A percentile compares a stretch with the other conserved stretches of the same genome.
Evolutionary conservation across 371 early-diverging fungal genomes (phyloP).

Genomic region (Mucor lusitanicus): DNA sequence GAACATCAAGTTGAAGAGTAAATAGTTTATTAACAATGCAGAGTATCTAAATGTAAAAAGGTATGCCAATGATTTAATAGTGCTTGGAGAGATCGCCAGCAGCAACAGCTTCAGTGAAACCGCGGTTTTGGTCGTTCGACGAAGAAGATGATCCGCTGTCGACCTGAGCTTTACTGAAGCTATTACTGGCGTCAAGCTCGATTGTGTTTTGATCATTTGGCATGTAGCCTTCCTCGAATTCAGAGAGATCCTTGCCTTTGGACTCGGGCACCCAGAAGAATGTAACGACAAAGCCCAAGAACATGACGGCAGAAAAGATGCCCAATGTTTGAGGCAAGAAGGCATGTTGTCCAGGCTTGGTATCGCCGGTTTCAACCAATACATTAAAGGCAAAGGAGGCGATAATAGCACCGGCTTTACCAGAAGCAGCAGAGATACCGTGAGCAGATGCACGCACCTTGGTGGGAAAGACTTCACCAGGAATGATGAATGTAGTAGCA

Average conservation of each 20-base stretch:
- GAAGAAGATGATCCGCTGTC: neutral
- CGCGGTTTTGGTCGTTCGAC: neutral
- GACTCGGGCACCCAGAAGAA: conserved; percentile 42
- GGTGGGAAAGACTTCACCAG: conserved; percentile 87
- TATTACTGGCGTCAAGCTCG: neutral
- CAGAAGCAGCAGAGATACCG: conserved; percentile 85
- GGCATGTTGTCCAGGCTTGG: conserved; percentile 43
- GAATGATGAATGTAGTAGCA: conserved; percentile 83
- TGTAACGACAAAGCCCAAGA: conserved; percentile 65
- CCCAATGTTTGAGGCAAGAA: conserved; percentile 67
- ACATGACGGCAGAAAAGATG: conserved; percentile 76
- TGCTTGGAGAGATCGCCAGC: neutral
- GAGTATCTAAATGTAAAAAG: neutral
- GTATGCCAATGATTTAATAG: neutral
- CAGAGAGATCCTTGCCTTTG: conserved; percentile 42
- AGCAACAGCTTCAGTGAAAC: neutral
- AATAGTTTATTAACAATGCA: neutral
- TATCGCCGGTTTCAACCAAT: conserved; percentile 60
- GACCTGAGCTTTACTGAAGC: neutral
- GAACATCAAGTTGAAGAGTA: neutral
- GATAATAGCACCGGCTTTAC: conserved; percentile 83
- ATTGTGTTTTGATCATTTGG: conserved; percentile 6
- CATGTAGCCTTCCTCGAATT: conserved; percentile 32
- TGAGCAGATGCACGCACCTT: conserved; percentile 82
- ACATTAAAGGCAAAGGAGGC: conserved; percentile 73